Conservation (phyloP, 2,329 filamentous ascomycete genomes). For the Botrytis sinoallii region DNA sequence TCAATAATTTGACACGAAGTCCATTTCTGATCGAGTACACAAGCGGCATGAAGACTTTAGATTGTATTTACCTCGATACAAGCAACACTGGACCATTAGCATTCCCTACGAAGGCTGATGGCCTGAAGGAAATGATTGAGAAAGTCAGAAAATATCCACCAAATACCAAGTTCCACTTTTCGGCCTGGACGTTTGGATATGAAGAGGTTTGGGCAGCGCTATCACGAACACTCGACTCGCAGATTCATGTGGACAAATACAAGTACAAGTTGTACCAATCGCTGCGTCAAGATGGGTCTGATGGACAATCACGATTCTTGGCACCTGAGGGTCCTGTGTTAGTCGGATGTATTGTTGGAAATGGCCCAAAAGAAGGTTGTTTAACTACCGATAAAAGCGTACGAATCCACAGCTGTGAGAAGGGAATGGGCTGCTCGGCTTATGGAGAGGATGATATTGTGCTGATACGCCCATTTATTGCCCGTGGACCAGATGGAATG, state of each 20-base stretch:
- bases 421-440: constrained; percentile 58
- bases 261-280: constrained; percentile 70
- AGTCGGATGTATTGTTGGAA: constrained; percentile 72
- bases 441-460: constrained; percentile 54
- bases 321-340: constrained; percentile 63
- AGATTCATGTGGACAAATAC: constrained; percentile 80
- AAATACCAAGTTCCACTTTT: constrained; percentile 78
- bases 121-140: constrained; percentile 67
- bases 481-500: constrained; percentile 55
- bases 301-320: constrained; percentile 41
- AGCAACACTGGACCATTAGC: constrained; percentile 57
- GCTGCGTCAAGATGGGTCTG: constrained; percentile 44
- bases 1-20: constrained; percentile 67
- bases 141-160: constrained; percentile 66
- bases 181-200: constrained; percentile 90
- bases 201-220: constrained; percentile 89
- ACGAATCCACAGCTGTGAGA: constrained; percentile 83
- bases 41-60: constrained; percentile 61
- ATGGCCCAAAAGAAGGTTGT: constrained; percentile 66
- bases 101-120: constrained; percentile 67
- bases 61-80: constrained; percentile 87
- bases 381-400: constrained; percentile 61
- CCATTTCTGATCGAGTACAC: constrained; percentile 75
- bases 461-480: constrained; percentile 75
- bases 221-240: constrained; percentile 64